These are phyloP conservation scores for Syzygium oleosum DNA, from an alignment of 345 rosid genomes.

Conservation along the genomic window DNA sequence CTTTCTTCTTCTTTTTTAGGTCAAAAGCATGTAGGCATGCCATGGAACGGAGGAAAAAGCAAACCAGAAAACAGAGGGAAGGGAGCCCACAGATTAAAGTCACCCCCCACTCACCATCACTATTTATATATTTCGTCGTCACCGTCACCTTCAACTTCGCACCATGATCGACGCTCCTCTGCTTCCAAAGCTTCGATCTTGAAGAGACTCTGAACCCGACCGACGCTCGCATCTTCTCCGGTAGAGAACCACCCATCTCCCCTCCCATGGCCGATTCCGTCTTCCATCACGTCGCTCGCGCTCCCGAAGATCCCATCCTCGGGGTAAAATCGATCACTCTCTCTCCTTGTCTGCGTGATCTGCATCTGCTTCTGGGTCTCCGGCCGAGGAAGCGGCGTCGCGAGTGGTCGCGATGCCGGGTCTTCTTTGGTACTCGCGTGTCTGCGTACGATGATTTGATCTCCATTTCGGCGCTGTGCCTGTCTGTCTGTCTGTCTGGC, in stretches of 20 bases:
- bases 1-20: neutral
- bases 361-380: neutral
- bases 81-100: neutral
- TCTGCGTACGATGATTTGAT: neutral
- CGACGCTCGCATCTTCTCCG: neutral
- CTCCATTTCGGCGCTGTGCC: neutral
- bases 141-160: neutral
- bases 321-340: constrained; percentile 29
- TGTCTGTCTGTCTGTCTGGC: neutral
- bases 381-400: neutral
- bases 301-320: constrained; percentile 89
- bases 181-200: neutral
- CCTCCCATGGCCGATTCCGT: constrained; percentile 43
- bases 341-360: neutral
- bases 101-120: too few relatives aligned
- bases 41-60: neutral
- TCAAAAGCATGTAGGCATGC: neutral
- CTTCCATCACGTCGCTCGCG: constrained; percentile 67
- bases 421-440: neutral
- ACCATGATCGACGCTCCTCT: neutral
- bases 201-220: neutral
- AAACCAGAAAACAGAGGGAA: neutral
- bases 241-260: neutral
- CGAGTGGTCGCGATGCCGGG: neutral
- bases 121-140: neutral